These are phyloP conservation scores for Starmerella bombicola DNA, from an alignment of 805 yeast genomes.

Conservation along the genomic window DNA sequence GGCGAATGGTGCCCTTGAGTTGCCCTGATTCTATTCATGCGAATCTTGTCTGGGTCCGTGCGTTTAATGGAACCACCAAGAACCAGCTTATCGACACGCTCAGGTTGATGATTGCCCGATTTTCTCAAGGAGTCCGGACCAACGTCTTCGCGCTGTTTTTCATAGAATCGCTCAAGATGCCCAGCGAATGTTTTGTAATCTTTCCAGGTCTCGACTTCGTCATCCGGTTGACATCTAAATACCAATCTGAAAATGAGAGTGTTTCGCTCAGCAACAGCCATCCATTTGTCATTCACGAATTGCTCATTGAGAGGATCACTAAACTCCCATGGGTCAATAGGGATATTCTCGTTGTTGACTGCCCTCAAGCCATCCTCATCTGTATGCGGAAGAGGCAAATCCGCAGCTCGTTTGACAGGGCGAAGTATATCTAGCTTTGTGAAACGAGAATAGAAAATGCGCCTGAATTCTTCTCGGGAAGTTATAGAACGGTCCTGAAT, in stretches of 20 bases:
- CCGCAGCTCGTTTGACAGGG: slow-evolving; percentile 14
- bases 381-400: slow-evolving; percentile 19
- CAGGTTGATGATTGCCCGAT: slow-evolving; percentile 22
- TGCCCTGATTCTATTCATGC: neutral
- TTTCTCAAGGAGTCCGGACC: slow-evolving; percentile 32
- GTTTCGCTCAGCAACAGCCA: slow-evolving; percentile 62
- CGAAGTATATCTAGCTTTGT: slow-evolving; percentile 16
- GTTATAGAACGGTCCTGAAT: slow-evolving; percentile 13
- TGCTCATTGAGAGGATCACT: slow-evolving; percentile 75
- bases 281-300: slow-evolving; percentile 80
- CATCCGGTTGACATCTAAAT: slow-evolving; percentile 92
- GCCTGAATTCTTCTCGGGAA: slow-evolving; percentile 25
- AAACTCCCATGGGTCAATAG: slow-evolving; percentile 78
- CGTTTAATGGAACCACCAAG: slow-evolving; percentile 13
- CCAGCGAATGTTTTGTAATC: slow-evolving; percentile 62
- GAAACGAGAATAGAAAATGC: slow-evolving; percentile 21
- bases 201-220: slow-evolving; percentile 76
- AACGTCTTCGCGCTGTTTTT: slow-evolving; percentile 41
- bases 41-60: slow-evolving; percentile 6
- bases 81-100: slow-evolving; percentile 20
- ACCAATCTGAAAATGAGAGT: slow-evolving; percentile 70
- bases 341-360: slow-evolving; percentile 29
- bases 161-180: slow-evolving; percentile 29
- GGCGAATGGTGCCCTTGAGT: neutral
- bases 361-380: slow-evolving; percentile 22